Conservation (phyloP, 2,329 filamentous ascomycete genomes). For the Byssochlamys sp. region DNA sequence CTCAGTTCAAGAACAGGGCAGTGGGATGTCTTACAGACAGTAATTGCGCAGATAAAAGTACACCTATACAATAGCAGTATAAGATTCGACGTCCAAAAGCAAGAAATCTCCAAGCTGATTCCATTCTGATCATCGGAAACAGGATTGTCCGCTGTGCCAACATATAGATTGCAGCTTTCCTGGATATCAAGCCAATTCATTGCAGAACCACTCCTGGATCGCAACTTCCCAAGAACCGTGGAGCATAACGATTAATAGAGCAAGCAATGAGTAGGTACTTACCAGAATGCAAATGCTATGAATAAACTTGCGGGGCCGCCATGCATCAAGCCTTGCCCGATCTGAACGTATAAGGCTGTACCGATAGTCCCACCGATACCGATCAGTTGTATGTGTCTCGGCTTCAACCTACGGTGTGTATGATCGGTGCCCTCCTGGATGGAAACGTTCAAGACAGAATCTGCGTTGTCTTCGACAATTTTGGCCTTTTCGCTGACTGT, state of each 20-base stretch:
- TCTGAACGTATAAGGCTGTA: constrained; percentile 35
- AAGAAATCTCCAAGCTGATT: not conserved
- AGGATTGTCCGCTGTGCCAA: not conserved
- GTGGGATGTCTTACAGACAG: constrained; percentile 31
- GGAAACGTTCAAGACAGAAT: constrained; percentile 15
- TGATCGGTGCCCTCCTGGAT: constrained; percentile 19
- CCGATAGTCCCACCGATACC: constrained; percentile 39
- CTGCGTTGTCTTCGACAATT: constrained; percentile 9
- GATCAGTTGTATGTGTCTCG: constrained; percentile 39
- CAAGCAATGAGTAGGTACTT: constrained; percentile 13
- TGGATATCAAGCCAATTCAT: not conserved
- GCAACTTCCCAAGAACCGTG: constrained; percentile 1
- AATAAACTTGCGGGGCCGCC: constrained; percentile 38
- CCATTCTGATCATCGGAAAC: not conserved
- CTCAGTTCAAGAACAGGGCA: constrained; percentile 2
- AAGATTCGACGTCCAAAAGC: constrained; percentile 17
- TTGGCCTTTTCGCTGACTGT: constrained; percentile 11
- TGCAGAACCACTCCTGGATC: not conserved
- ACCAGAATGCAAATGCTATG: constrained; percentile 38
- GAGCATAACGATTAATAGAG: constrained; percentile 1
- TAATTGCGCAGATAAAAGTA: constrained; percentile 36
- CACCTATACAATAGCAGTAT: constrained; percentile 29
- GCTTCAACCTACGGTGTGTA: constrained; percentile 35
- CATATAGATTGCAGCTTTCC: not conserved
- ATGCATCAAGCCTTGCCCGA: constrained; percentile 30